Percentiles rank a stretch among this genome's conserved stretches.
Evolutionary conservation across 192 early-diverging fungal species (phyloP).

Genomic region (Linnemannia zychae): DNA sequence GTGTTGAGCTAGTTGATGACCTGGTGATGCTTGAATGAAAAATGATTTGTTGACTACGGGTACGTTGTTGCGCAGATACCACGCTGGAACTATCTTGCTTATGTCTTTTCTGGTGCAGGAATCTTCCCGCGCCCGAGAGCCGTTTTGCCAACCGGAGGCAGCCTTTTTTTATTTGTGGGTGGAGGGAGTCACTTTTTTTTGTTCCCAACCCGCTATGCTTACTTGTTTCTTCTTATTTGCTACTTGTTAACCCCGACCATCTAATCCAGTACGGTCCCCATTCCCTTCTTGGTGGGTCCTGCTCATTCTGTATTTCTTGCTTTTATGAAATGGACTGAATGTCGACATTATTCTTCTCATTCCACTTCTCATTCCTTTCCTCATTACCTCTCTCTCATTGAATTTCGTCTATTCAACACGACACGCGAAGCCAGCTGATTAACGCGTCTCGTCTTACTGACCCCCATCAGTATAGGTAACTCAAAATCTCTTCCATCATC

Average conservation of each 20-base stretch:
- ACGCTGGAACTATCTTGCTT: slow-evolving; percentile 1
- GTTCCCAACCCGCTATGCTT: neutral
- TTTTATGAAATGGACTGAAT: neutral
- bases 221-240: neutral
- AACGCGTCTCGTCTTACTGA: neutral
- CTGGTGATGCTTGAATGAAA: no score
- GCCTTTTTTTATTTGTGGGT: neutral
- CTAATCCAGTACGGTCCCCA: neutral
- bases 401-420: neutral
- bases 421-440: neutral
- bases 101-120: neutral
- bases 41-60: no score
- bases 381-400: neutral
- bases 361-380: neutral
- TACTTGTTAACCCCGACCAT: neutral
- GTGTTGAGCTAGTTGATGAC: neutral
- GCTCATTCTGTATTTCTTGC: neutral
- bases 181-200: neutral
- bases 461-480: neutral
- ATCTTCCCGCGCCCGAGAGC: slow-evolving; percentile 8
- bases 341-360: neutral
- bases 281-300: neutral
- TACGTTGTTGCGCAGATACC: slow-evolving; percentile 6
- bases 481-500: neutral
- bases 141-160: neutral